A percentile compares a stretch with the other conserved stretches of the same genome.
Evolutionary conservation across 2,329 filamentous ascomycete genomes (phyloP).

Genomic region (Sclerotinia nivalis): DNA sequence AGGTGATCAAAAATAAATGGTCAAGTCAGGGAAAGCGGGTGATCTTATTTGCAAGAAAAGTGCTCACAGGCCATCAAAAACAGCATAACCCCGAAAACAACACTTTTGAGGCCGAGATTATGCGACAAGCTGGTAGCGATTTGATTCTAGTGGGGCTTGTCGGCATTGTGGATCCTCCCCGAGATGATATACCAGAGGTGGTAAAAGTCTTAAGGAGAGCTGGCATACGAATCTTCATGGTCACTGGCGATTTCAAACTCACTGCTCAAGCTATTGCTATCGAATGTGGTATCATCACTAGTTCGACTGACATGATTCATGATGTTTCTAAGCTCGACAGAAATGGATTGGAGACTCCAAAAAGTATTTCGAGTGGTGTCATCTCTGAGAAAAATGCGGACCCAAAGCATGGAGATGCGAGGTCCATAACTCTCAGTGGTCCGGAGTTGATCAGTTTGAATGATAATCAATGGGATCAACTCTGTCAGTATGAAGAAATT

Average conservation of each 20-base stretch:
- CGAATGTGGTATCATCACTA: slow-evolving; percentile 68
- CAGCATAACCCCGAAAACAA: slow-evolving; percentile 32
- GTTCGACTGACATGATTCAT: slow-evolving; percentile 27
- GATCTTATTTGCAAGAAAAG: slow-evolving; percentile 63
- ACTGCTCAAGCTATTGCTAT: slow-evolving; percentile 71
- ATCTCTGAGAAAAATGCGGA: slow-evolving; percentile 16
- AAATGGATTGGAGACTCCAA: slow-evolving; percentile 8
- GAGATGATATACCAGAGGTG: slow-evolving; percentile 57
- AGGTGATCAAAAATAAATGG: slow-evolving; percentile 64
- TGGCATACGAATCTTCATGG: slow-evolving; percentile 74
- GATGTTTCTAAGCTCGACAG: slow-evolving; percentile 24
- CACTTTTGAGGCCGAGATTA: slow-evolving; percentile 57
- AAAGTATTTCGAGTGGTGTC: slow-evolving; percentile 10
- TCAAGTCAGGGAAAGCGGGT: slow-evolving; percentile 67
- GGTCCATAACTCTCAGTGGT: slow-evolving; percentile 62
- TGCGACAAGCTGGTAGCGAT: slow-evolving; percentile 50
- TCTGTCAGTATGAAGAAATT: slow-evolving; percentile 67
- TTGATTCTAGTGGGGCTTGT: slow-evolving; percentile 57
- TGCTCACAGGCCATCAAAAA: slow-evolving; percentile 24
- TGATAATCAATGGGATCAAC: slow-evolving; percentile 65
- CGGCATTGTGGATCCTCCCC: slow-evolving; percentile 58
- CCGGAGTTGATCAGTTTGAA: slow-evolving; percentile 64
- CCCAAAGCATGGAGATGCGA: not conserved
- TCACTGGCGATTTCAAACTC: slow-evolving; percentile 74
- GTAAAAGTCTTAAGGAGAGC: slow-evolving; percentile 63